These are phyloP conservation scores for Fonsecaea pedrosoi DNA, from an alignment of 2,329 filamentous ascomycete species.

Conservation along the genomic window DNA sequence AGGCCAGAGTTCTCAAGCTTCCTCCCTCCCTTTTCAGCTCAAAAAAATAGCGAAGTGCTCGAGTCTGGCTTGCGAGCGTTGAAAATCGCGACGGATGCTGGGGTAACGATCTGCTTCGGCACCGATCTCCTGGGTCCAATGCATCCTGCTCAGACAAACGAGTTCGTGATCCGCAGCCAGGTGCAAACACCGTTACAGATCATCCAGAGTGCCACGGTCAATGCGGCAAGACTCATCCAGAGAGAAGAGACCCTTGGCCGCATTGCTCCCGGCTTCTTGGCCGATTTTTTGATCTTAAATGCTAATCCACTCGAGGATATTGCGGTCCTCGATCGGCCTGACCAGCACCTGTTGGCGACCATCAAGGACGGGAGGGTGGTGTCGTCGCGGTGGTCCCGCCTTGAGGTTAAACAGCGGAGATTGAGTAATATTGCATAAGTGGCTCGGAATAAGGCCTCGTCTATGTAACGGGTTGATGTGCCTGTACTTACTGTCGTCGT, in stretches of 20 bases:
- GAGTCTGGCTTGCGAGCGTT: slow-evolving; percentile 55
- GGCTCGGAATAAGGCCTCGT: too few species aligned
- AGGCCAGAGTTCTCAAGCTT: slow-evolving; percentile 34
- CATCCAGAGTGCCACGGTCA: neutral
- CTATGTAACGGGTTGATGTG: too few species aligned
- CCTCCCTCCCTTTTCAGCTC: slow-evolving; percentile 53
- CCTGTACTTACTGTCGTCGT: too few species aligned
- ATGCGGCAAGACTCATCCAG: slow-evolving; percentile 49
- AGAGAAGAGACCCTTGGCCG: slow-evolving; percentile 58
- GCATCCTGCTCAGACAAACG: slow-evolving; percentile 55
- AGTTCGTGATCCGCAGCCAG: slow-evolving; percentile 56
- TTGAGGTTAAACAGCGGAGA: too few species aligned
- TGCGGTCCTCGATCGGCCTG: slow-evolving; percentile 56
- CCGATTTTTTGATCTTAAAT: slow-evolving; percentile 61
- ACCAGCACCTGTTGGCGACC: slow-evolving; percentile 56
- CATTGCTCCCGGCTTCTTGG: slow-evolving; percentile 57
- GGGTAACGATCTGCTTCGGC: slow-evolving; percentile 63
- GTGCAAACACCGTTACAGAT: neutral
- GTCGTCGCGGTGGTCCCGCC: slow-evolving; percentile 16
- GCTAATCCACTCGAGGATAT: slow-evolving; percentile 63
- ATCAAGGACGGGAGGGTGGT: slow-evolving; percentile 62
- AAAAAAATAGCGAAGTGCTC: slow-evolving; percentile 61
- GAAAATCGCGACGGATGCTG: slow-evolving; percentile 58
- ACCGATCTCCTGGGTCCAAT: slow-evolving; percentile 62
- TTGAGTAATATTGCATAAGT: too few species aligned